phyloP scores from a whole-genome alignment of 257 asterid species.

The Penstemon davidsonii region DNA sequence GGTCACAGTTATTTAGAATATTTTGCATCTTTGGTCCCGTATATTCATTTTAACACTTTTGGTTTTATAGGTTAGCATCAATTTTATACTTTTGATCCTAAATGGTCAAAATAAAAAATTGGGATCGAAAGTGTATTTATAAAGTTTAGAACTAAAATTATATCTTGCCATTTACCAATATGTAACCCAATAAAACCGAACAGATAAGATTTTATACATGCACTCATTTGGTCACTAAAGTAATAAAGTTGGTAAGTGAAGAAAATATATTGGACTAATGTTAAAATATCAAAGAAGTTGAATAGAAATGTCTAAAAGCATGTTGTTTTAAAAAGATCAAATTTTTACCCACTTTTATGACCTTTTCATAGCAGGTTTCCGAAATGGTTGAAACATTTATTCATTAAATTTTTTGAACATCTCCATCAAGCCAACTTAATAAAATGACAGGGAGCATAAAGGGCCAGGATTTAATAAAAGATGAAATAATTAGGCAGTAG shows the following conservation, averaged over 20 bases:
- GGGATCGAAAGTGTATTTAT: not conserved
- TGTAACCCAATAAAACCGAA: no score
- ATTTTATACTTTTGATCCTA: no score
- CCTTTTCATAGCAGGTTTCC: constrained; percentile 6
- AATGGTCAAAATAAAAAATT: no score
- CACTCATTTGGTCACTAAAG: no score
- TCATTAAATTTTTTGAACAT: not conserved
- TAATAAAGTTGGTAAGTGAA: not conserved
- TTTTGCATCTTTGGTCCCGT: no score
- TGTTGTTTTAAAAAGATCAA: not conserved
- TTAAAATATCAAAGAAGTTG: constrained; percentile 5
- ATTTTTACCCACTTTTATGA: not conserved
- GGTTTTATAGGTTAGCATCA: no score
- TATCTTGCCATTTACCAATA: no score
- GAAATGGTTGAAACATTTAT: not conserved
- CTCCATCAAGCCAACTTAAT: constrained; percentile 17
- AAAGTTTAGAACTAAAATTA: no score
- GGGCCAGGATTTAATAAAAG: constrained; percentile 21
- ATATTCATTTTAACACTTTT: no score
- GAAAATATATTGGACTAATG: not conserved
- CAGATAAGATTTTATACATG: no score
- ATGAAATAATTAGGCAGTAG: constrained; percentile 10
- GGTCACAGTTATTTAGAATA: no score
- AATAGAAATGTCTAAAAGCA: constrained; percentile 1
- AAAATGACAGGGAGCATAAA: not conserved